These are phyloP conservation scores for Bauhinia variegata DNA, from an alignment of 306 rosid species.

Conservation along the genomic window DNA sequence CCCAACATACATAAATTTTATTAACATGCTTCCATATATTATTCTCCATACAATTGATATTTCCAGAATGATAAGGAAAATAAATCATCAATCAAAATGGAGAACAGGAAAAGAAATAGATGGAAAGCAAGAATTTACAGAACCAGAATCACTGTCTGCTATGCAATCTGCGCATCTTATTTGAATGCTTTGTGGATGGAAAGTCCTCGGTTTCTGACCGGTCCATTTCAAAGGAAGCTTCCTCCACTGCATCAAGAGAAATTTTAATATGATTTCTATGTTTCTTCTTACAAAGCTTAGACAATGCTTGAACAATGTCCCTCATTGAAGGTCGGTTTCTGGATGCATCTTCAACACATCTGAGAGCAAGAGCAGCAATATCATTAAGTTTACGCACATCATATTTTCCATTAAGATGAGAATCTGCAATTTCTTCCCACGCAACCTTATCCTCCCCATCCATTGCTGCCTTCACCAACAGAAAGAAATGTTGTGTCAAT, in stretches of 20 bases:
- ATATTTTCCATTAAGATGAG: constrained; percentile 44
- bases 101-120: background rate
- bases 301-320: constrained; percentile 36
- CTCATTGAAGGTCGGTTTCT: constrained; percentile 41
- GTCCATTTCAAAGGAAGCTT: constrained; percentile 32
- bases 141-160: constrained; percentile 35
- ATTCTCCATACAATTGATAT: background rate
- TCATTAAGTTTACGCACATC: constrained; percentile 42
- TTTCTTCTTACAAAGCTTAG: constrained; percentile 35
- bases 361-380: constrained; percentile 49
- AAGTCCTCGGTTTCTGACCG: constrained; percentile 16
- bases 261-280: constrained; percentile 1
- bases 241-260: constrained; percentile 17
- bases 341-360: constrained; percentile 44
- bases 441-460: constrained; percentile 45
- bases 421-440: constrained; percentile 60
- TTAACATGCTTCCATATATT: background rate
- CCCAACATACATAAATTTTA: too few species aligned
- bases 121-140: constrained; percentile 4
- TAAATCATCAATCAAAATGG: background rate
- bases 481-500: constrained; percentile 12
- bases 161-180: constrained; percentile 32
- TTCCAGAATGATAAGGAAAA: constrained; percentile 1
- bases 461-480: constrained; percentile 48
- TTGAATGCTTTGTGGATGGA: constrained; percentile 24